A percentile compares a stretch with the other conserved stretches of the same genome.
Conservation (phyloP, 176 grass and related monocot species). For the Lolium multiflorum region DNA sequence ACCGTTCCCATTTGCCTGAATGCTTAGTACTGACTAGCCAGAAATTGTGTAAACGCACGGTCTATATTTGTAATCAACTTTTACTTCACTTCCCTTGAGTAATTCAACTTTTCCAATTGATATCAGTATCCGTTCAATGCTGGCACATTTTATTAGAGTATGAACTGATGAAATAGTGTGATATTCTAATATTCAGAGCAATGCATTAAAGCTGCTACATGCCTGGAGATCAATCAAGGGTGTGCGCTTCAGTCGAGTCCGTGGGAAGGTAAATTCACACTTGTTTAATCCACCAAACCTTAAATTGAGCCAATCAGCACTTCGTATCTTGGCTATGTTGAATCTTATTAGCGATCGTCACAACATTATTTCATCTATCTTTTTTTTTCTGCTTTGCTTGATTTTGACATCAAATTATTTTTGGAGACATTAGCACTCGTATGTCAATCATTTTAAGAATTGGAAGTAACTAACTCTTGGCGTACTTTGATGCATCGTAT, state of each 20-base stretch:
- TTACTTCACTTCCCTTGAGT: neutral
- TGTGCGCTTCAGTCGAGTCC: neutral
- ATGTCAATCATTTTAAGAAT: neutral
- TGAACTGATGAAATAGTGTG: neutral
- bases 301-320: neutral
- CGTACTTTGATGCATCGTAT: neutral
- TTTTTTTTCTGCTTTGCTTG: neutral
- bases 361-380: neutral
- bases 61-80: neutral
- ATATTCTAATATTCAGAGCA: slow-evolving; percentile 16
- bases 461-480: neutral
- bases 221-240: neutral
- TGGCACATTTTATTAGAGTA: neutral
- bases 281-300: neutral
- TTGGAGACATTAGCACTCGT: neutral
- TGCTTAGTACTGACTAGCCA: neutral
- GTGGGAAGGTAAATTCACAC: neutral
- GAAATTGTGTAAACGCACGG: neutral
- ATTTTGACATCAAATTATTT: neutral
- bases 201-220: slow-evolving; percentile 16
- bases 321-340: neutral
- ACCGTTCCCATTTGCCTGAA: neutral
- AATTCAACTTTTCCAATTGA: neutral
- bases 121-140: neutral
- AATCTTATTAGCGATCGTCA: neutral